Conservation (phyloP, 352 stramenopile genomes). For the Globisporangium splendens region DNA sequence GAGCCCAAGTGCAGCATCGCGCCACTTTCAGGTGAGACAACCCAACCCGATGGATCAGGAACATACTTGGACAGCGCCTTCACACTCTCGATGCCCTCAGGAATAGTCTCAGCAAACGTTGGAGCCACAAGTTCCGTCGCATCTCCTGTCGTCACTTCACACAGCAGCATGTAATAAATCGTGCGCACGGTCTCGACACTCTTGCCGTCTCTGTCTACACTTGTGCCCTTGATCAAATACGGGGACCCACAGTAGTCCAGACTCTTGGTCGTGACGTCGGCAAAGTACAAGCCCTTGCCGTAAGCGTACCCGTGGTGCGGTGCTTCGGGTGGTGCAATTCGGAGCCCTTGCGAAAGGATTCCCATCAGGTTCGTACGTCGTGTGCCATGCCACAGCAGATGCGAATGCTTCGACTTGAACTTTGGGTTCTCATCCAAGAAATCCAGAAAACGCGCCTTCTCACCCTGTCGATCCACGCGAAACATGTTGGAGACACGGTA, state of each 20-base stretch:
- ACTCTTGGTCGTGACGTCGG: conserved; percentile 74
- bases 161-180: conserved; percentile 72
- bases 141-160: conserved; percentile 59
- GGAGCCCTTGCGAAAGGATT: conserved; percentile 79
- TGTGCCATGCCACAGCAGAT: conserved; percentile 85
- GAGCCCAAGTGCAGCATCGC: conserved; percentile 44
- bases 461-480: conserved; percentile 52
- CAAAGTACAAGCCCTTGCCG: conserved; percentile 87
- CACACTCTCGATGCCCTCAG: conserved; percentile 59
- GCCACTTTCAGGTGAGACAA: conserved; percentile 60
- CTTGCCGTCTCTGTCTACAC: conserved; percentile 28
- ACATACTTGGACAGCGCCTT: conserved; percentile 44
- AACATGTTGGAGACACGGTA: conserved; percentile 73
- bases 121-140: conserved; percentile 30
- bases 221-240: conserved; percentile 40
- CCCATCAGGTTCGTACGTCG: conserved; percentile 82
- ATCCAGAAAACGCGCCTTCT: conserved; percentile 46
- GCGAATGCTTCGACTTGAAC: conserved; percentile 34
- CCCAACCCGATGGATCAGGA: conserved; percentile 36
- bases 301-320: conserved; percentile 80
- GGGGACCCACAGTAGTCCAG: conserved; percentile 62
- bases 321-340: conserved; percentile 83
- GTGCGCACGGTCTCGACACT: conserved; percentile 36
- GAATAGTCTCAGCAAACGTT: conserved; percentile 28
- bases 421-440: conserved; percentile 33